Base-by-base conservation (phyloP, 2,329 filamentous ascomycete species). In the Tolypocladium endophyticum region DNA sequence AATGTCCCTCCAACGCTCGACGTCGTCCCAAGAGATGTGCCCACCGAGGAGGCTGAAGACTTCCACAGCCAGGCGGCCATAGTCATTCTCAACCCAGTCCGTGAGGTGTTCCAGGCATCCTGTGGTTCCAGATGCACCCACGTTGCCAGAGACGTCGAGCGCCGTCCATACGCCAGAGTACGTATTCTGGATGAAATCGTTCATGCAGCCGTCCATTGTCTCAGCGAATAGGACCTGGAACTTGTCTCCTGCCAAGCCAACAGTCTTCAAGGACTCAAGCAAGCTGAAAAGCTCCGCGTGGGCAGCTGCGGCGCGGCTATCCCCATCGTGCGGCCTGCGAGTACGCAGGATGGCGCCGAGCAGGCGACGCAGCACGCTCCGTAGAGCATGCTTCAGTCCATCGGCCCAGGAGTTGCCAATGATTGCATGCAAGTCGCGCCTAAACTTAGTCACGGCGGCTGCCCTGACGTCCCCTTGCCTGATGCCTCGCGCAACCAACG, bases 191-290 rank as follows among this genome's bases (percentile, higher is more conserved):
- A 92, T 81, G 65, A 87, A 88, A 16, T 81, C 76, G 52, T 80
- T 79, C 77, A 92, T 85, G 61, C 87, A 78, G 41, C 75, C 74
- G 68, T 90, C 81, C 79, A 91, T 86, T 33, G 88, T 79, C 70
- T 88, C 85, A 20, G 87, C 89, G 66, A 91, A 87, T 41, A 88
- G 77, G 36, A 87, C 81, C 67, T 91, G 86, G 57, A 89, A 88
- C 56, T 76, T 79, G 66, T 89, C 85, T 33, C 87, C 87, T 1
- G 85, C 85, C 23, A 92, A 74, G 0, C 88, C 89, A 28, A 90
- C 83, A 55, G 81, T 78, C 64, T 81, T 76, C 20, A 92, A 74
- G 11, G 83, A 81, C 56, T 81, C 78, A 2, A 88, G 74, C 23
- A 90, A 72, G 47, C 77, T 69, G 36, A 83, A 71, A 55, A 89